Base-by-base conservation (phyloP, 169 alveolate genomes). In the Eimeria necatrix region DNA sequence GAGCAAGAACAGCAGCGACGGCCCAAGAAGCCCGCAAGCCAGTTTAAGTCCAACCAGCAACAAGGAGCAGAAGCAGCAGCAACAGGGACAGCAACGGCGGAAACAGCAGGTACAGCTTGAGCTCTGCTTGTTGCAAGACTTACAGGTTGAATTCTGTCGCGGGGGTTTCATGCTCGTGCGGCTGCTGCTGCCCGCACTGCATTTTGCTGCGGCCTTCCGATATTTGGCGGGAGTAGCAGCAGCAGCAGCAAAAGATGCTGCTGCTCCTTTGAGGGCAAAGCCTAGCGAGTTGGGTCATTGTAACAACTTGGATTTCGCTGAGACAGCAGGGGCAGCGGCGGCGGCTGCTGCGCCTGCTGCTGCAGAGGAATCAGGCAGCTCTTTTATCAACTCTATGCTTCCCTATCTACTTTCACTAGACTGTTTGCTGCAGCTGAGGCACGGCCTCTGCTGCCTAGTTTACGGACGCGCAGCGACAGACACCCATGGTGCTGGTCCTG, bases 171-270 rank as follows among this genome's bases (percentile, higher is more conserved):
- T 84, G 92, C 92, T 84, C 78, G 78, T 84, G 92, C 92, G 92
- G 61, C 92, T 84, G 74, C 92, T 84, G 80, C 92, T 84, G 78
- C 92, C 92, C 4, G 92, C 92, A 41, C 80, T 84, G 73, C 78
- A 84, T 78, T 41, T 84, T 49, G 80, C 78, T 12, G 51, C 78
- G 51, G 51, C 80, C 26, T 56, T 84, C 80, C 26, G 92, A 51
- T 84, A 84, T 24, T 41, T 7, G 14, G 74, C 78, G 8, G 93
- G 85, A 64, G 93, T 70, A 68, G 93, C 93, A 87, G 85, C 70
- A 41, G 81, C 81, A 26, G 46, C 53, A 61, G 56, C 91, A 59
- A 32, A 56, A 60, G 81, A 61, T 49, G 60, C 90, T 3, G 24
- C 90, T 2, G 92, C 81, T 10, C 26, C 48, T 10, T 46, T 18